Evolutionary conservation across 192 early-diverging fungal genomes (phyloP), one percentile per base, ranked within the genome.

Genomic region (Paraglomus occultum): DNA sequence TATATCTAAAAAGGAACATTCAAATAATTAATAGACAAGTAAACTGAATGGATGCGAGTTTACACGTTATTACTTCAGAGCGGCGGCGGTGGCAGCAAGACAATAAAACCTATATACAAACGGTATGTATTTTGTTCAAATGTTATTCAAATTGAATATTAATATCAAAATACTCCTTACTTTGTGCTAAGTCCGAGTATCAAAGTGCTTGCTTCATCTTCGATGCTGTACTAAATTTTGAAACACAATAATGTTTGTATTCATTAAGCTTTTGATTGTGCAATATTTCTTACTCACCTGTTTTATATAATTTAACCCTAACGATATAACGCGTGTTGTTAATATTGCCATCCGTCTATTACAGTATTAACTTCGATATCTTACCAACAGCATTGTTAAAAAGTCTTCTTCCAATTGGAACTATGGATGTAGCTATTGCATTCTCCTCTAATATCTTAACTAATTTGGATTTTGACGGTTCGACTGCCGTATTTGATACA

Each of bases 311-410:
- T 55, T 64, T 39, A 71, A 57, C n/a, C 58, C 74, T 73, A 62
- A 11, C 46, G 49, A 46, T 22, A 50, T 9, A 52, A 23, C 22
- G 20, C 44, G 50, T 59, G 15, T 22, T 59, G 15, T 22, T 45
- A 64, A 8, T 18, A 22, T 23, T 8, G 15, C 22, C 11, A 14
- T 5, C 11, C 31, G 50, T 45, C 76, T 68, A 71, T 64, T 58
- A n/a, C 23, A 51, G 52, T 20, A 82, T 64, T 18, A 65, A 64
- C 22, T 12, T 42, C 46, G 70, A 45, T 18, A 15, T 44, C 49
- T 0, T 77, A 74, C 82, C 83, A 53, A 51, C 50, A 2, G 66
- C 51, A 61, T 78, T 85, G 59, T 84, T 89, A 73, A 90, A 91
- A n/a, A 72, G 76, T 39, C 77, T 83, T 10, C 89, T 78, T 8